Evolutionary conservation across 1,284 basidiomycete species (phyloP).

Genomic region (Ceratorhiza oryzae-sativae): DNA sequence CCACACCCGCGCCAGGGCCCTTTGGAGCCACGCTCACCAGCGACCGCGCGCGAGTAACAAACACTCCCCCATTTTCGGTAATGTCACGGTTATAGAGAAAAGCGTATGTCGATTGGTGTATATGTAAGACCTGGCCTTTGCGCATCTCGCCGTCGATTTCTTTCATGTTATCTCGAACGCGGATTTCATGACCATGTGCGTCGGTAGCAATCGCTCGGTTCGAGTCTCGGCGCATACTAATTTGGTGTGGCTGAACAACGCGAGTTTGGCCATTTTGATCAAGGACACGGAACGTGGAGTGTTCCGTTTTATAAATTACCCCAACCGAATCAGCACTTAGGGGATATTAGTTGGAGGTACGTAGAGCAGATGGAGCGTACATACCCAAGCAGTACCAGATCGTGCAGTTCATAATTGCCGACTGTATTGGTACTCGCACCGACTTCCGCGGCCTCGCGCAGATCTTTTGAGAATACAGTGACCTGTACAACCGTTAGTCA

Average conservation of each 20-base stretch:
- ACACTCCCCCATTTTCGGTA: slow-evolving; percentile 91
- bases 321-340: slow-evolving; percentile 88
- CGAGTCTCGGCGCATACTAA: slow-evolving; percentile 88
- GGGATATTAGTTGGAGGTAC: slow-evolving; percentile 39
- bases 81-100: slow-evolving; percentile 95
- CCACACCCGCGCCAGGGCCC: slow-evolving; percentile 66
- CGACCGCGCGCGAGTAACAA: slow-evolving; percentile 83
- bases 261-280: slow-evolving; percentile 93
- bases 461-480: slow-evolving; percentile 96
- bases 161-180: slow-evolving; percentile 91
- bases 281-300: slow-evolving; percentile 92
- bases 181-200: slow-evolving; percentile 82
- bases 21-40: slow-evolving; percentile 87
- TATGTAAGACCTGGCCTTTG: slow-evolving; percentile 94
- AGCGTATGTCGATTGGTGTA: slow-evolving; percentile 92
- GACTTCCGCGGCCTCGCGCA: slow-evolving; percentile 96
- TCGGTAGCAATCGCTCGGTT: slow-evolving; percentile 88
- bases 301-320: slow-evolving; percentile 97
- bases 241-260: slow-evolving; percentile 92
- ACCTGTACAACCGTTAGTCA: slow-evolving; percentile 60
- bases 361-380: slow-evolving; percentile 49
- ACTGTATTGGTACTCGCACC: slow-evolving; percentile 88
- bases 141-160: slow-evolving; percentile 92
- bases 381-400: slow-evolving; percentile 95
- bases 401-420: slow-evolving; percentile 94